phyloP scores from a whole-genome alignment of 306 rosid genomes.

The Inga laurina region DNA sequence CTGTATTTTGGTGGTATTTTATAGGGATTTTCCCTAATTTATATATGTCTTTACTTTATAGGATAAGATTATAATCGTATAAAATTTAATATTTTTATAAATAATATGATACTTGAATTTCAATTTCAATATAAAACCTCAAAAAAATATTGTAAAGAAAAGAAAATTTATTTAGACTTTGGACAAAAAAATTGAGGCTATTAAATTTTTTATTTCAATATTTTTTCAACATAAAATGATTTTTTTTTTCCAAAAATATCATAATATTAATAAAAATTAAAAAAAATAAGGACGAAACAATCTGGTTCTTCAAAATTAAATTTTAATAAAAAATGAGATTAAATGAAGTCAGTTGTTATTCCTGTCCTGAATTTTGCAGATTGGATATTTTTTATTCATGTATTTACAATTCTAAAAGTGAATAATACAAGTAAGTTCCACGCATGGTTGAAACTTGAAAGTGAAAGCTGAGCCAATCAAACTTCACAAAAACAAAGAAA shows the following conservation, averaged over 20 bases:
- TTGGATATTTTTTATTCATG: not conserved
- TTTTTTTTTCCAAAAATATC: too few species aligned
- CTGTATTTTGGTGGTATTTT: too few species aligned
- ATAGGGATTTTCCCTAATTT: too few species aligned
- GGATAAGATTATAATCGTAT: not conserved
- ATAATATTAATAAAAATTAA: too few species aligned
- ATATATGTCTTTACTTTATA: too few species aligned
- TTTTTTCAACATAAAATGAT: too few species aligned
- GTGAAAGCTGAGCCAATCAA: not conserved
- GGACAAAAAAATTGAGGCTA: not conserved
- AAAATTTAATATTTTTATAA: too few species aligned
- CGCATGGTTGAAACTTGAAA: not conserved
- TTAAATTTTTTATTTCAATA: too few species aligned
- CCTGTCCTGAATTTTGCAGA: not conserved
- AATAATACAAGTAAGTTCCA: not conserved
- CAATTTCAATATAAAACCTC: too few species aligned
- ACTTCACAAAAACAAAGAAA: not conserved
- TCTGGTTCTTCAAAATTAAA: not conserved
- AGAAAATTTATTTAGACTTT: too few species aligned
- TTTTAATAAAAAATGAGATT: not conserved
- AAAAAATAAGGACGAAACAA: not conserved
- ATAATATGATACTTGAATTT: not conserved
- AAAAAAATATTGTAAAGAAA: too few species aligned
- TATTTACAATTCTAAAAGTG: not conserved
- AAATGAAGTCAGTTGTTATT: not conserved